Base-by-base conservation (phyloP, 345 rosid species). In the Gossypium turneri region DNA sequence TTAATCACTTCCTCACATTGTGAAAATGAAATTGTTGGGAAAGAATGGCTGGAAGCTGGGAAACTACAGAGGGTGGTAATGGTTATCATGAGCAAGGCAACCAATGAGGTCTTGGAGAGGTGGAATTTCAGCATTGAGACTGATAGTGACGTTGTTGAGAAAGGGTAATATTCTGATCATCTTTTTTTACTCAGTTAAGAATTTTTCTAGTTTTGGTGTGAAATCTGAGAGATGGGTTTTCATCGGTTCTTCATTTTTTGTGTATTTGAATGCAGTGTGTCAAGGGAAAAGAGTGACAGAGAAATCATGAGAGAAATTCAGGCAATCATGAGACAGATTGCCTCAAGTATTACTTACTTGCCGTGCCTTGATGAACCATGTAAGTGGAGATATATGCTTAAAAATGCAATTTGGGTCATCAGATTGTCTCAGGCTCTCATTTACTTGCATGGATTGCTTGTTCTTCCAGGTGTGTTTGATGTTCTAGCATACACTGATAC, bases 281-380 rank as follows among this genome's bases (percentile, higher is more conserved):
- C 97, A 15, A 92, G 90, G 80, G 98, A 94, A 82, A 92, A 92
- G 85, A 91, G 96, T 81, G 98, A 94, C 77, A 92, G 85, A 72
- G 98, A 94, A 81, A 92, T 92, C 53, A 94, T 90, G 97, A 85
- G 97, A 75, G 98, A 92, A 87, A 94, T 92, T 58, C 97, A 91
- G 83, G 95, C 97, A 73, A 90, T 91, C 29, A 92, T 90, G 97
- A 87, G 98, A 53, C 98, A 91, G 81, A 90, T 92, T 73, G 97
- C 97, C 67, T 92, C 97, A 0, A 92, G 98, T 72, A 88, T 92
- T 62, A 92, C 98, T 75, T 94, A 94, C 85, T 79, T 94, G 84
- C 97, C 98, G 51, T 94, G 98, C 81, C 94, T 91, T 50, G 98
- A 94, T 70, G 95, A 90, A 79, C 43, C 93, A n/a, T 92, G 98